Percentiles rank a stretch among this genome's conserved stretches.
These are phyloP conservation scores for Taiwanofungus camphoratus DNA, from an alignment of 1,284 basidiomycete species.

Conservation along the genomic window DNA sequence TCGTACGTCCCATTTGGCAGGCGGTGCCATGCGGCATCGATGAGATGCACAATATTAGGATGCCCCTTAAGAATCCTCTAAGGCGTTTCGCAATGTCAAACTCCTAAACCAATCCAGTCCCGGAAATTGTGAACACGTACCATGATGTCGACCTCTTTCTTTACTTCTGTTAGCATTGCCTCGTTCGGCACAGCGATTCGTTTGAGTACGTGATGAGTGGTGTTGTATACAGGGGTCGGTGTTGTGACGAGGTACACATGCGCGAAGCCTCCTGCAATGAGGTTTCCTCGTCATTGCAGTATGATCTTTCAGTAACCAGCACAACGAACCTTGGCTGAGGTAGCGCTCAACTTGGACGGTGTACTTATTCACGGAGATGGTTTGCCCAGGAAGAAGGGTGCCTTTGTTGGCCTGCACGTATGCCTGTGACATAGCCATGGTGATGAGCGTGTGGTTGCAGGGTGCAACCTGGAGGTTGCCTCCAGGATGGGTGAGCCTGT, in stretches of 20 bases:
- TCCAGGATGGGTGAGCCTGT: no score
- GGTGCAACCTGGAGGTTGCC: no score
- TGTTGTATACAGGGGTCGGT: slow-evolving; percentile 78
- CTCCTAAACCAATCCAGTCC: slow-evolving; percentile 11
- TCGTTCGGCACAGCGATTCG: slow-evolving; percentile 93
- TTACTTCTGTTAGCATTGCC: slow-evolving; percentile 87
- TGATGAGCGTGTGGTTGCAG: no score
- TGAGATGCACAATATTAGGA: slow-evolving; percentile 89
- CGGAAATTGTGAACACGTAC: slow-evolving; percentile 41
- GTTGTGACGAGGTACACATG: slow-evolving; percentile 96
- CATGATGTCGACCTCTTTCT: slow-evolving; percentile 98
- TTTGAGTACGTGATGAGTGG: slow-evolving; percentile 96
- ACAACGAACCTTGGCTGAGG: slow-evolving; percentile 78
- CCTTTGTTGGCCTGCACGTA: slow-evolving; percentile 44
- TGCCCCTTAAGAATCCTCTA: slow-evolving; percentile 85
- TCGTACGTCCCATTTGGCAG: slow-evolving; percentile 83
- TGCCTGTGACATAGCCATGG: slow-evolving; percentile 32
- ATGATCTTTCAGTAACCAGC: slow-evolving; percentile 2
- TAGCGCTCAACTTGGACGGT: slow-evolving; percentile 85
- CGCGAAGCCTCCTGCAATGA: slow-evolving; percentile 85
- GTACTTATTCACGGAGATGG: slow-evolving; percentile 87
- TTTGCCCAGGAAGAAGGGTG: slow-evolving; percentile 75
- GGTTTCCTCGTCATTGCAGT: slow-evolving; percentile 8
- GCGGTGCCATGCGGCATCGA: slow-evolving; percentile 89
- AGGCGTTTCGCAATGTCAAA: slow-evolving; percentile 15